Conservation (phyloP, 495 filamentous ascomycete species). For the Xylaria intraflava region DNA sequence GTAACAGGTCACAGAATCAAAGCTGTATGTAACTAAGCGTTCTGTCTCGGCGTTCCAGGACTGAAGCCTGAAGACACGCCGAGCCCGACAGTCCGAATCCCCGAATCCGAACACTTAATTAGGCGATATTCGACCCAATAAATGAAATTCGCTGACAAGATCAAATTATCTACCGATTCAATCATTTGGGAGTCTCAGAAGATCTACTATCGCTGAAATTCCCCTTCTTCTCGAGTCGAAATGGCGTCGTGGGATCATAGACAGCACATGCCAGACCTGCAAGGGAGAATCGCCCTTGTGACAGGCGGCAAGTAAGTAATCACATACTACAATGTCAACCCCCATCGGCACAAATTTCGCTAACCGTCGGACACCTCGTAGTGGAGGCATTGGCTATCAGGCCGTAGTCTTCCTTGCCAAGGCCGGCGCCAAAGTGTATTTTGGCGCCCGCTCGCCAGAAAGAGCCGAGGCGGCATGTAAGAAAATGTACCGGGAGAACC, state of each 20-base stretch:
- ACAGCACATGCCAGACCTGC: constrained; percentile 2
- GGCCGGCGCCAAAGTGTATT: constrained; percentile 1
- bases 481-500: background rate
- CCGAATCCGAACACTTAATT: too few species aligned
- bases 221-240: background rate
- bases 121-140: too few species aligned
- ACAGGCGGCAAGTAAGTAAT: constrained; percentile 5
- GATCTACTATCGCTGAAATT: too few species aligned
- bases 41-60: too few species aligned
- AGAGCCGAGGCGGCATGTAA: background rate
- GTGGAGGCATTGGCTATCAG: constrained; percentile 1
- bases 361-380: background rate
- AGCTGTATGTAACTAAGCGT: too few species aligned
- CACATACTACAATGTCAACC: background rate
- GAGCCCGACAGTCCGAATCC: too few species aligned
- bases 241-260: constrained; percentile 5
- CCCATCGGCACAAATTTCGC: background rate
- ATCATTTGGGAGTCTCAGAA: too few species aligned
- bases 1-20: too few species aligned
- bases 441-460: background rate
- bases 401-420: constrained; percentile 1
- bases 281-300: background rate
- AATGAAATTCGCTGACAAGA: too few species aligned
- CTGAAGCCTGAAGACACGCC: too few species aligned
- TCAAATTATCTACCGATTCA: too few species aligned